A percentile compares a stretch with the other conserved stretches of the same genome.
These are phyloP conservation scores for Hypomontagnella monticulosa DNA, from an alignment of 495 filamentous ascomycete species.

Conservation along the genomic window DNA sequence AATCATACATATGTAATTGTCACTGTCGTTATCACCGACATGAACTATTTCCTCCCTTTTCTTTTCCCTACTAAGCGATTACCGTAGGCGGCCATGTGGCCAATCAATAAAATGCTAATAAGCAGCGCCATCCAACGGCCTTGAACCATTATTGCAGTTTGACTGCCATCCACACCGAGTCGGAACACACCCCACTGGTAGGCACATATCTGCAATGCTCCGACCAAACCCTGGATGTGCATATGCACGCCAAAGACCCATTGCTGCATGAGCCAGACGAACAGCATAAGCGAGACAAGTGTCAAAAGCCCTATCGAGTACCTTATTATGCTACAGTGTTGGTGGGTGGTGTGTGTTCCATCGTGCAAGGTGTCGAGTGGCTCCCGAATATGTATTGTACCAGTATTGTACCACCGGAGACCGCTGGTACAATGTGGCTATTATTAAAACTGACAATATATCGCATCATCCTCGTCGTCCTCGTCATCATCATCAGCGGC, in stretches of 20 bases:
- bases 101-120: conserved; percentile 16
- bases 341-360: conserved; percentile 30
- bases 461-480: conserved; percentile 35
- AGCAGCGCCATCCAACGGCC: conserved; percentile 20
- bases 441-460: conserved; percentile 37
- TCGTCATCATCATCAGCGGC: conserved; percentile 15
- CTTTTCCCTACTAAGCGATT: no score
- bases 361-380: conserved; percentile 18
- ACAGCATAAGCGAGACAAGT: conserved; percentile 46
- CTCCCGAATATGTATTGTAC: conserved; percentile 18
- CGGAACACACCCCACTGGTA: conserved; percentile 45
- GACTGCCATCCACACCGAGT: conserved; percentile 37
- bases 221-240: conserved; percentile 36
- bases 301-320: conserved; percentile 43
- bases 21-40: not conserved
- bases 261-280: conserved; percentile 40
- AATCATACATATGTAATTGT: no score
- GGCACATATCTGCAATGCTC: conserved; percentile 39
- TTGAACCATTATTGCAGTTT: conserved; percentile 27
- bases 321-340: conserved; percentile 25
- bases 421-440: conserved; percentile 23
- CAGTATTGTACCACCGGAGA: conserved; percentile 21
- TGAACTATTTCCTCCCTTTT: no score
- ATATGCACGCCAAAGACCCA: conserved; percentile 41
- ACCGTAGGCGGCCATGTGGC: not conserved